Conservation (phyloP, 306 rosid genomes). For the Cyamopsis tetragonoloba region DNA sequence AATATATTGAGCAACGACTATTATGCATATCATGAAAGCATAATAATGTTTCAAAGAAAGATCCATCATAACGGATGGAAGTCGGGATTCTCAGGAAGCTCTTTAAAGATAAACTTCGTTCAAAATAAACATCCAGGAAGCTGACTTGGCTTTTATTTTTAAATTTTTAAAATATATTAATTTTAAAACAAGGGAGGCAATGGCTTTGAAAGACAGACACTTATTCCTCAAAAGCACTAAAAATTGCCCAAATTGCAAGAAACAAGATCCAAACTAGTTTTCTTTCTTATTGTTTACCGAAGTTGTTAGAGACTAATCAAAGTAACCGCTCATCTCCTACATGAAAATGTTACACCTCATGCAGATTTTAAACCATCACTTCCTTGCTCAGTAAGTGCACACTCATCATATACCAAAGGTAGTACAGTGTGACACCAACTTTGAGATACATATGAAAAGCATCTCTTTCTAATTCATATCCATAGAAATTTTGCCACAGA, state of each 20-base stretch:
- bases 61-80: not conserved
- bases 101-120: too few species aligned
- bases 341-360: not conserved
- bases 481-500: too few species aligned
- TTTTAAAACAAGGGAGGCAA: not conserved
- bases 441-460: not conserved
- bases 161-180: not conserved
- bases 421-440: not conserved
- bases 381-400: not conserved
- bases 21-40: not conserved
- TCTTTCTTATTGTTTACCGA: not conserved
- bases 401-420: not conserved
- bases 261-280: constrained; percentile 10
- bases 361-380: not conserved
- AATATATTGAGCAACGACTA: not conserved
- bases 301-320: not conserved
- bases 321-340: not conserved
- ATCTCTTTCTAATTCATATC: constrained; percentile 12
- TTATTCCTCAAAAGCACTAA: not conserved
- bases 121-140: constrained; percentile 11
- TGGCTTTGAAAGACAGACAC: not conserved
- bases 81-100: too few species aligned
- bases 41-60: constrained; percentile 1
- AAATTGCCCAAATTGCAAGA: not conserved
- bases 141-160: not conserved